Percentiles rank a stretch among this genome's conserved stretches.
These are phyloP conservation scores for Phialocephala sp. DNA, from an alignment of 2,329 filamentous ascomycete species.

Conservation along the genomic window DNA sequence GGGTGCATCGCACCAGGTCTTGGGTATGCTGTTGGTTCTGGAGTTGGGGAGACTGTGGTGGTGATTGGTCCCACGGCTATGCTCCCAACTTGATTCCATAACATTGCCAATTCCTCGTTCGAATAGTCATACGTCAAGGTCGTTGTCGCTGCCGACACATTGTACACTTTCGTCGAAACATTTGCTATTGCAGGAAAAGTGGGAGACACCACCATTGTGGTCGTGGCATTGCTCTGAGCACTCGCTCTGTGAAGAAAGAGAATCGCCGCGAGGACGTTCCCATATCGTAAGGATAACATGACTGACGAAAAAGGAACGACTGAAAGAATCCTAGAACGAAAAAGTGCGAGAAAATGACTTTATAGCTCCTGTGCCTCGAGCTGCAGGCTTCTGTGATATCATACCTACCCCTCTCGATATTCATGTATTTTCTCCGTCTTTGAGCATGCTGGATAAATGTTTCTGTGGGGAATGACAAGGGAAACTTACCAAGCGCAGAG, in stretches of 20 bases:
- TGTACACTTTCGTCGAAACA: conserved; percentile 42
- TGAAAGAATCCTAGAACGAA: background rate
- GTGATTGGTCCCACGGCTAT: conserved; percentile 49
- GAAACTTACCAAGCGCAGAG: background rate
- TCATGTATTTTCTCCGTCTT: conserved; percentile 6
- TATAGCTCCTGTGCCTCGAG: conserved; percentile 6
- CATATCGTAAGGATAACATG: background rate
- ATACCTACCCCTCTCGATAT: conserved; percentile 1
- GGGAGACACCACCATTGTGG: background rate
- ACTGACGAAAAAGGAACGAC: background rate
- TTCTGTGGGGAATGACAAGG: background rate
- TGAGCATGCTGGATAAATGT: conserved; percentile 16
- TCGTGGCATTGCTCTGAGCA: conserved; percentile 11
- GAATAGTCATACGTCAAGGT: conserved; percentile 52
- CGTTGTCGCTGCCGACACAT: conserved; percentile 50
- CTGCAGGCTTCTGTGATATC: conserved; percentile 5
- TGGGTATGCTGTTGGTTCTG: conserved; percentile 48
- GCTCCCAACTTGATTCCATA: conserved; percentile 53
- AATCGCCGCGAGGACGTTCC: background rate
- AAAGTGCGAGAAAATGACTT: background rate
- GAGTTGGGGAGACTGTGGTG: conserved; percentile 49
- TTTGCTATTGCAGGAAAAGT: conserved; percentile 23
- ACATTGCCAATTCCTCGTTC: conserved; percentile 51
- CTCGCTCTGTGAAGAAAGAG: background rate
- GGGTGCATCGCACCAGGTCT: conserved; percentile 49